These are phyloP conservation scores for Triadica sebifera DNA, from an alignment of 345 rosid genomes.

Conservation along the genomic window DNA sequence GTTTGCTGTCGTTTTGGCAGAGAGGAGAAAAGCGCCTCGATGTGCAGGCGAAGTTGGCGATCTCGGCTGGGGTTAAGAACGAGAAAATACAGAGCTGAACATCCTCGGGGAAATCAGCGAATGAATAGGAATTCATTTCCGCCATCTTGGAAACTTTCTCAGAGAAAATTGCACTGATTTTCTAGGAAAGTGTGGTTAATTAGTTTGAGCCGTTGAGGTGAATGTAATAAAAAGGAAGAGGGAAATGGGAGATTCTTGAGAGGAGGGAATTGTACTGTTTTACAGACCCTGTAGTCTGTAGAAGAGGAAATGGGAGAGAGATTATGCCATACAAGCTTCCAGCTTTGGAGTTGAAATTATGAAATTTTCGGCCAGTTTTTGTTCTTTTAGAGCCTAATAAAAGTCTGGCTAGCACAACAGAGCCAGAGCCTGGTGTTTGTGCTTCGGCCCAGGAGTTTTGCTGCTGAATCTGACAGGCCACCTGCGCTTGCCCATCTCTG, in stretches of 20 bases:
- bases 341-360: neutral
- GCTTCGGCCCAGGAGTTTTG: neutral
- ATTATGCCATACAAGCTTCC: neutral
- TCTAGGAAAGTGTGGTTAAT: neutral
- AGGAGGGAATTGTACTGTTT: conserved; percentile 21
- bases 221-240: neutral
- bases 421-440: neutral
- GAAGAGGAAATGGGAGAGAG: neutral
- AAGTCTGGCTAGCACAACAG: neutral
- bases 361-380: neutral
- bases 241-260: conserved; percentile 29
- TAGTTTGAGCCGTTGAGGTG: too few relatives aligned
- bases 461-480: neutral
- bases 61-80: conserved; percentile 60
- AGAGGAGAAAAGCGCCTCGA: conserved; percentile 65
- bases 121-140: conserved; percentile 31
- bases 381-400: too few relatives aligned
- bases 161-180: conserved; percentile 5
- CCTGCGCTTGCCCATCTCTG: neutral
- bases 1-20: conserved; percentile 52
- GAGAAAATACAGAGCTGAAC: conserved; percentile 75
- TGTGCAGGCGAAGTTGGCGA: conserved; percentile 73
- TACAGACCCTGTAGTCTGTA: too few relatives aligned
- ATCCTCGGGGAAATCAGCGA: conserved; percentile 77
- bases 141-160: neutral